Evolutionary conservation across 2,329 filamentous ascomycete species (phyloP), one percentile per base, ranked within the genome.

Genomic region (Talaromyces verruculosus): DNA sequence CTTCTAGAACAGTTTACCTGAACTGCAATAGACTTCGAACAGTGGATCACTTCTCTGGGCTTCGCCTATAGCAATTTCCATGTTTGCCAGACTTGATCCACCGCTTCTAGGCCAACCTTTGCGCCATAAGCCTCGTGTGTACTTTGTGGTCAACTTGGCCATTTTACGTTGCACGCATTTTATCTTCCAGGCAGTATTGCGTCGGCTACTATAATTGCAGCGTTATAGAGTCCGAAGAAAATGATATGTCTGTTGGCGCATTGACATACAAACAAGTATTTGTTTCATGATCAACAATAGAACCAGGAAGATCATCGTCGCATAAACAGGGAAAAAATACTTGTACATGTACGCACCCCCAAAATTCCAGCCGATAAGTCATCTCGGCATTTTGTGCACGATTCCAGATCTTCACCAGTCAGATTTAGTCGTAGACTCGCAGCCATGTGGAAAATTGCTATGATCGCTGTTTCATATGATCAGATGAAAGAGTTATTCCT

Each of bases 391-490:
- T 51, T 28, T 25, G 47, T 51, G 13, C 25, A 53, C 28, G 17
- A 33, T 35, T n/a, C 3, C 22, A 8, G 30, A 35, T 19, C 11
- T 30, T 51, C 49, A 11, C 49, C 49, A 30, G 15, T n/a, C 49
- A 53, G 6, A 53, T n/a, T 53, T 53, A 30, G 49, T 3, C 25
- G 25, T 22, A 22, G 22, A 22, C 22, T 51, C 15, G 7, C 47
- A 51, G 25, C 49, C 49, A 30, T 33, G 25, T 17, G 25, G 25
- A 33, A 53, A 33, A 15, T 53, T 33, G 57, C 22, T 59, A 28
- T 28, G 35, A 41, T 25, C 35, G 19, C 39, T 41, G 22, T 59
- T 41, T 59, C 55, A 59, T 39, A 58, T 60, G 59, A 37, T 30
- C 41, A 57, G 33, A 22, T 15, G 33, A 55, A 13, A 33, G 17